Base-by-base conservation (phyloP, 345 rosid genomes). In the Erodium maritimum region DNA sequence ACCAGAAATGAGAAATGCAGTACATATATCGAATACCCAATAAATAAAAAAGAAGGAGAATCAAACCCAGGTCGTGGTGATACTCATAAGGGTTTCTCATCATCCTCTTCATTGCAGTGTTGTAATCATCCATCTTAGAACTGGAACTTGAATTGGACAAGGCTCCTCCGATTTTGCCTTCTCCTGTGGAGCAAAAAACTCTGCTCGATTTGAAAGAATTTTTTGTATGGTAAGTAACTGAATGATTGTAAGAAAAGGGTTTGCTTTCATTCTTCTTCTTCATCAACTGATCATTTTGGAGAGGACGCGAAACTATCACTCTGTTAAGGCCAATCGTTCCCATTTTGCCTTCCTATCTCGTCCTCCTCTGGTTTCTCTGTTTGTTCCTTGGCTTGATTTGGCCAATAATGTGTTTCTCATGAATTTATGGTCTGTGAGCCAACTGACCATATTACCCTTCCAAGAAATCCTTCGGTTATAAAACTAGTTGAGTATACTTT, bases 51-150 rank as follows among this genome's bases (percentile, higher is more conserved):
- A 19, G 13, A 19, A 37, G 50, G 45, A 29, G 16, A 52, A 24
- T 71, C 57, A 4, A 50, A 91, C 97, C 95, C 5, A 91, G 83
- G 71, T 91, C 97, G 60, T 91, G 97, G 69, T 86, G 95, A 74
- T 91, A 91, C 65, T 91, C 96, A 61, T 82, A 91, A 0, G 95
- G 96, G 76, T 72, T 88, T 60, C 95, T 84, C 97, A 81, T 91
- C 87, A 86, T 69, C 68, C 74, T 78, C 81, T 86, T 88, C 96
- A 88, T 91, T 71, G 88, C 86, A 21, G 64, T 72, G 66, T 90
- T 87, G 66, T 87, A 90, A 22, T 82, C 86, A 21, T 87, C 91
- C 81, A 78, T 67, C 64, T 61, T 80, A 71, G 70, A 76, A 63
- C 62, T 76, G 73, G 70, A 76, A 63, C 62, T 77, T 59, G 79